Evolutionary conservation across 345 rosid species (phyloP).

Genomic region (Toxicodendron radicans): DNA sequence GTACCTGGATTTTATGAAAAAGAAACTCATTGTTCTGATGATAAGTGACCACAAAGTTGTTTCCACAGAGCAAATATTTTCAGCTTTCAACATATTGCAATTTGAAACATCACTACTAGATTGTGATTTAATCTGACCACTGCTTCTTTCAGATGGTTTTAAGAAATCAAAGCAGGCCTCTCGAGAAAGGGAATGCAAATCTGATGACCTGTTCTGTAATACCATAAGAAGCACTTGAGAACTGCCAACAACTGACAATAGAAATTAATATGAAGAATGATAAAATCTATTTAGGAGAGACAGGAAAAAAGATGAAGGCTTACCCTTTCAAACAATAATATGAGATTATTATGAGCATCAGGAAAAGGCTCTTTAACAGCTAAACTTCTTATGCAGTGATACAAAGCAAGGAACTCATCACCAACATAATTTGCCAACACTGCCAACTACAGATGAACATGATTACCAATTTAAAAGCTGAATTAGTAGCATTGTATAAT

Average conservation of each 20-base stretch:
- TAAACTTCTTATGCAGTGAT: slow-evolving; percentile 90
- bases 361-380: slow-evolving; percentile 95
- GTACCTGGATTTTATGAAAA: slow-evolving; percentile 72
- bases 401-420: slow-evolving; percentile 83
- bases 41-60: slow-evolving; percentile 60
- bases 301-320: slow-evolving; percentile 16
- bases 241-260: background rate
- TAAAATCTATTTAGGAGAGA: slow-evolving; percentile 1
- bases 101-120: slow-evolving; percentile 26
- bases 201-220: slow-evolving; percentile 73
- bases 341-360: slow-evolving; percentile 81
- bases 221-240: slow-evolving; percentile 35
- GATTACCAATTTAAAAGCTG: slow-evolving; percentile 2
- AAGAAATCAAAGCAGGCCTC: slow-evolving; percentile 58
- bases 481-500: background rate
- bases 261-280: slow-evolving; percentile 6
- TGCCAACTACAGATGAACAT: slow-evolving; percentile 59
- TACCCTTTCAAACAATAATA: slow-evolving; percentile 78
- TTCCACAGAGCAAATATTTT: slow-evolving; percentile 28
- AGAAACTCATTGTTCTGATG: slow-evolving; percentile 65
- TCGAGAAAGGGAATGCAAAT: slow-evolving; percentile 36
- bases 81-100: slow-evolving; percentile 26
- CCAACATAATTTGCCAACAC: slow-evolving; percentile 86
- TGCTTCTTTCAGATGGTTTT: slow-evolving; percentile 52
- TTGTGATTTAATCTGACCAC: slow-evolving; percentile 9